phyloP scores from a whole-genome alignment of 129 eudicot species.

The Gnaphalium uliginosum region DNA sequence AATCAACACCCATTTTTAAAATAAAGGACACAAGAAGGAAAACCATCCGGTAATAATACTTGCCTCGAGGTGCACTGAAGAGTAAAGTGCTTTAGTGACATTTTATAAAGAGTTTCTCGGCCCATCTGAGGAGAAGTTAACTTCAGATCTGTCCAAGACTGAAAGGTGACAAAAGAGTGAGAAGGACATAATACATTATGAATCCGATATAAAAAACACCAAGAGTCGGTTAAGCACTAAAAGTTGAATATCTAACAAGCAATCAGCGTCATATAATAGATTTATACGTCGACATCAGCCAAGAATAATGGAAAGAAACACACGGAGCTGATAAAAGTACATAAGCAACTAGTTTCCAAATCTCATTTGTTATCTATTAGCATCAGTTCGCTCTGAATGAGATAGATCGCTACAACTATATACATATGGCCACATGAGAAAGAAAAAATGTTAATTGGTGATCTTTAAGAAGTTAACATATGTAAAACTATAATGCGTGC shows the following conservation, averaged over 20 bases:
- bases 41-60: slow-evolving; percentile 23
- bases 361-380: slow-evolving; percentile 1
- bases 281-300: not conserved
- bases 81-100: slow-evolving; percentile 64
- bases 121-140: slow-evolving; percentile 89
- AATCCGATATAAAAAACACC: not conserved
- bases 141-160: slow-evolving; percentile 94
- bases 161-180: slow-evolving; percentile 25
- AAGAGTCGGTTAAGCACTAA: not conserved
- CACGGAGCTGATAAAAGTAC: not conserved
- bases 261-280: not conserved
- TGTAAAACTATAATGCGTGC: not conserved
- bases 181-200: not conserved
- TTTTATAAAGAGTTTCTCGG: slow-evolving; percentile 77
- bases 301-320: not conserved
- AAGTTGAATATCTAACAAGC: slow-evolving; percentile 7
- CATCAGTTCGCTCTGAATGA: not conserved
- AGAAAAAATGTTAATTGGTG: not conserved
- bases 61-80: slow-evolving; percentile 83
- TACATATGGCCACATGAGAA: not conserved
- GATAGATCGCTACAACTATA: not conserved
- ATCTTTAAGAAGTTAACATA: slow-evolving; percentile 1
- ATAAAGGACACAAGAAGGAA: not conserved
- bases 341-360: not conserved
- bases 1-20: not conserved